Evolutionary conservation across 331 rosid genomes (phyloP), one percentile per base, ranked within the genome.

Genomic region (Quercus tomentella): DNA sequence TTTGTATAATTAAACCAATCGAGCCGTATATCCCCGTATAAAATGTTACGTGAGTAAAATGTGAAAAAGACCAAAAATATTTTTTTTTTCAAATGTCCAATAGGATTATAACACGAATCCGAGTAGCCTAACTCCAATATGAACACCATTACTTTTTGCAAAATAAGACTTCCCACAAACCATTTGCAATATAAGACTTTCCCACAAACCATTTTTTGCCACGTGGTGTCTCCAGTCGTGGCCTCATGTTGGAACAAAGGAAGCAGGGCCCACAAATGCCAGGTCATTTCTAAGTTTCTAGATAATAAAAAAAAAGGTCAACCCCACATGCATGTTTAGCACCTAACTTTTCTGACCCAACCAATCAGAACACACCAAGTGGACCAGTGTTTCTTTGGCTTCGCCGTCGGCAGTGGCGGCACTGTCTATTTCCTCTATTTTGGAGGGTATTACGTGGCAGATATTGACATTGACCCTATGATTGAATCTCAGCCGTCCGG

Each of bases 231-330:
- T 33, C 76, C 8, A 20, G 1, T 37, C 76, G 69, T 43, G 51
- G 77, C 33, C 20, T 45, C 10, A 1, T 90, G 92, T 87, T 88
- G 87, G 81, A 76, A 70, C 80, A 55, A 66, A 57, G 86, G 91
- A 83, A 87, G 88, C 92, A 86, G 49, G 79, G 63, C 81, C 83
- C 86, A 81, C 88, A 28, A 12, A 49, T 43, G 72, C 75, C 83
- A 80, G 22, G 35, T 76, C 75, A 63, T 28, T 73, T 21, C 9
- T 10, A 7, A 72, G 62, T 41, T 41, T 41, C 12, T 41, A 41
- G 45, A 41, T 41, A 8, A 8, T 41, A 2, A 41, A 26, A 30
- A 33, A 2, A 61, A 16, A 25, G 28, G 84, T 79, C 82, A 75
- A 82, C 35, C 3, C 23, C 52, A 60, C 56, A 15, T 21, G 2